Evolutionary conservation across 192 early-diverging fungal species (phyloP).

Genomic region (Coemansia sp.): DNA sequence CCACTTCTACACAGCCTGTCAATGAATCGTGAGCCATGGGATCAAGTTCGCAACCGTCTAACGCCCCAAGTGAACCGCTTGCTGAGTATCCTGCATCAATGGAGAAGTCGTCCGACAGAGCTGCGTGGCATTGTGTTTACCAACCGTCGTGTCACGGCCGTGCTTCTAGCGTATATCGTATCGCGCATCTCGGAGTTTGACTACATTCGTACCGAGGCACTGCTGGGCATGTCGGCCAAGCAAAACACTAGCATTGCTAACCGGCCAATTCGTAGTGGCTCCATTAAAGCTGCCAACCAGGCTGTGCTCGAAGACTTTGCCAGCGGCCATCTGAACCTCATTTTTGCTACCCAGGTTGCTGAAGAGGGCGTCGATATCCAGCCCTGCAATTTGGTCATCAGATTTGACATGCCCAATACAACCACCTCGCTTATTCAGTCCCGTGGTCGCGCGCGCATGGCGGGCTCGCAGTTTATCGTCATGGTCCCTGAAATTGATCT

Average conservation of each 20-base stretch:
- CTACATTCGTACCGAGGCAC: slow-evolving; percentile 39
- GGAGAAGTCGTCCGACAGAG: slow-evolving; percentile 35
- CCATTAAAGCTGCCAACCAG: slow-evolving; percentile 26
- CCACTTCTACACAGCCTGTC: slow-evolving; percentile 15
- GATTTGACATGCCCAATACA: slow-evolving; percentile 77
- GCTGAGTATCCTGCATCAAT: slow-evolving; percentile 59
- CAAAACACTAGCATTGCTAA: slow-evolving; percentile 12
- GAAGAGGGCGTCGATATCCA: slow-evolving; percentile 96
- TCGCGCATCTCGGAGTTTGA: slow-evolving; percentile 54
- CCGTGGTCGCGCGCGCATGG: slow-evolving; percentile 78
- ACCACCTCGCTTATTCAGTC: slow-evolving; percentile 83
- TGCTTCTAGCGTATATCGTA: slow-evolving; percentile 55
- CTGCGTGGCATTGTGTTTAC: slow-evolving; percentile 92
- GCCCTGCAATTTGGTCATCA: slow-evolving; percentile 83
- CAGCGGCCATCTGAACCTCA: slow-evolving; percentile 64
- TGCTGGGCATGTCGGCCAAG: slow-evolving; percentile 39
- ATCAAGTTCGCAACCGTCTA: slow-evolving; percentile 26
- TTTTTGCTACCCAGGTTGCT: slow-evolving; percentile 90
- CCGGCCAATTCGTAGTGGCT: slow-evolving; percentile 38
- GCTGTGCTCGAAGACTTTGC: slow-evolving; percentile 66
- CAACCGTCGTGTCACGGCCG: slow-evolving; percentile 67
- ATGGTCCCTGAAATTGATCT: slow-evolving; percentile 55
- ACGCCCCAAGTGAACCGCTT: slow-evolving; percentile 72
- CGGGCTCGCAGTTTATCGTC: slow-evolving; percentile 71
- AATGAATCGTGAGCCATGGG: slow-evolving; percentile 22